These are phyloP conservation scores for Plasmodium falciparum DNA, from an alignment of 169 alveolate species.

Conservation along the genomic window DNA sequence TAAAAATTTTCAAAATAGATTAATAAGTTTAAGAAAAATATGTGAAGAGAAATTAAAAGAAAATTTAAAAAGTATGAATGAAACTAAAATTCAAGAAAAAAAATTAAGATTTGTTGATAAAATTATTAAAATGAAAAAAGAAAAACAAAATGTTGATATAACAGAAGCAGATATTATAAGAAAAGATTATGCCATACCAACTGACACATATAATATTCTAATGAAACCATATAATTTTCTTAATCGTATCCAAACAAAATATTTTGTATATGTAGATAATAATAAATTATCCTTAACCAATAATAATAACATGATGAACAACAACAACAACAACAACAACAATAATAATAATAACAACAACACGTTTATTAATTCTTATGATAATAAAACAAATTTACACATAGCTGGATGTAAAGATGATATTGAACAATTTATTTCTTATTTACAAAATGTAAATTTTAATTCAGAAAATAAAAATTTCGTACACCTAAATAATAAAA, in stretches of 20 bases:
- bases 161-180: conserved; percentile 31
- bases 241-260: conserved; percentile 26
- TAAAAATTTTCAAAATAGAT: conserved; percentile 59
- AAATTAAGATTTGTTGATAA: conserved; percentile 44
- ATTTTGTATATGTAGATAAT: conserved; percentile 55
- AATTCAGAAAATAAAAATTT: conserved; percentile 37
- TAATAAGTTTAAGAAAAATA: conserved; percentile 22
- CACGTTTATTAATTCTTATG: not conserved
- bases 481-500: conserved; percentile 23
- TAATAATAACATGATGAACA: too few species aligned
- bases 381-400: conserved; percentile 7
- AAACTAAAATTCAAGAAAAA: conserved; percentile 56
- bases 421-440: conserved; percentile 52
- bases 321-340: too few species aligned
- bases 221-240: conserved; percentile 55
- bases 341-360: too few species aligned
- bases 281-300: not conserved
- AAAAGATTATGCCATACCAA: conserved; percentile 39
- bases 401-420: conserved; percentile 57
- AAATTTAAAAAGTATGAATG: conserved; percentile 29
- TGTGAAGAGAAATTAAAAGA: conserved; percentile 63
- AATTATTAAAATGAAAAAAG: conserved; percentile 66
- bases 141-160: conserved; percentile 47
- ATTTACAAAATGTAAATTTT: conserved; percentile 19
- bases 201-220: conserved; percentile 47